Conservation (phyloP, 148 eudicot species). For the Amaranthus hypochondriacus region DNA sequence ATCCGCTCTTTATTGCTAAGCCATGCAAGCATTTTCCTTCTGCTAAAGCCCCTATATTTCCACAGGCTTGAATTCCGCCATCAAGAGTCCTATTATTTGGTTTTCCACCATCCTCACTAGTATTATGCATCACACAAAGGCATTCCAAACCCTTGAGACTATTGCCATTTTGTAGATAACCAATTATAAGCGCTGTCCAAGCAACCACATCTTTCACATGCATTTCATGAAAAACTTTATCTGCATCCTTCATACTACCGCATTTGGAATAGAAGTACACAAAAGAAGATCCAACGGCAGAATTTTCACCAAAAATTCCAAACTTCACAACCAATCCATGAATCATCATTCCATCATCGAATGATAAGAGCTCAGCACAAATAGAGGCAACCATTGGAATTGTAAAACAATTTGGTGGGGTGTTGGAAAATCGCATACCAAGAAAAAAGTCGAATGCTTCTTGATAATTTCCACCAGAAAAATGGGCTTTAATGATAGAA, state of each 20-base stretch:
- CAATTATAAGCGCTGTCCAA: constrained; percentile 67
- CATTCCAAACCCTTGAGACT: constrained; percentile 48
- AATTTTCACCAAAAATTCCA: constrained; percentile 37
- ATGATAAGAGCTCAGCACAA: constrained; percentile 44
- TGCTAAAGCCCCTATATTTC: constrained; percentile 40
- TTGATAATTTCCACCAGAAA: constrained; percentile 38
- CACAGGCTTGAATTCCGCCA: constrained; percentile 75
- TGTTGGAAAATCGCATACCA: constrained; percentile 39
- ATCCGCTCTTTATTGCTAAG: constrained; percentile 51
- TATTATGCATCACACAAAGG: constrained; percentile 51
- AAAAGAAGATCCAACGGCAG: constrained; percentile 59
- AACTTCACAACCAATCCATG: constrained; percentile 51
- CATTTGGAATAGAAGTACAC: constrained; percentile 66
- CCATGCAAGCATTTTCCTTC: constrained; percentile 64
- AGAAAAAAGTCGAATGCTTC: constrained; percentile 37
- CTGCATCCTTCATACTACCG: constrained; percentile 44
- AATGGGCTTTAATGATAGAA: constrained; percentile 60
- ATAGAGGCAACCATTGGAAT: constrained; percentile 60
- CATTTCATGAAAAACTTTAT: constrained; percentile 52
- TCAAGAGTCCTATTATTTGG: constrained; percentile 67
- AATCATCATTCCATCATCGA: constrained; percentile 31
- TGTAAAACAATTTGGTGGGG: constrained; percentile 46
- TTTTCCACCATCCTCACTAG: constrained; percentile 34
- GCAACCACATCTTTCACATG: constrained; percentile 42
- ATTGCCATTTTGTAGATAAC: constrained; percentile 66